Evolutionary conservation across 2,329 filamentous ascomycete genomes (phyloP), one percentile per base, ranked within the genome.

Genomic region (Arthrobotrys iridis): DNA sequence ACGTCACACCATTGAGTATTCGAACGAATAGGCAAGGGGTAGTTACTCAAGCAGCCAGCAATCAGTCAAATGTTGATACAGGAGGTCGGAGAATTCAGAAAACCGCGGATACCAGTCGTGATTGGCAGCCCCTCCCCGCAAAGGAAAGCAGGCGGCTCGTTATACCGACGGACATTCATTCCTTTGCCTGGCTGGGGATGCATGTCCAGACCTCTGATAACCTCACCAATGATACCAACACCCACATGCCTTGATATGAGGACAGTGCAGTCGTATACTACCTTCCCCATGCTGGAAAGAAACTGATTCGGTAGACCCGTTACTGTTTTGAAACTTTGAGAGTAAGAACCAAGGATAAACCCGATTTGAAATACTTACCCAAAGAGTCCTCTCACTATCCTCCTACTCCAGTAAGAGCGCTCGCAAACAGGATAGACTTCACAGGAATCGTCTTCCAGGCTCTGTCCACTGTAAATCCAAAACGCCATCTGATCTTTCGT

Each of bases 341-440:
- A 59, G 71, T 75, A 63, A 58, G 71, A 75, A 64, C 37, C 40
- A 64, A 58, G 71, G 71, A 68, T 63, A 46, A 52, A 22, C 45
- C 57, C 50, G 50, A 65, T 43, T n/a, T 52, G 15, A 18, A 52
- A 13, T 18, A 55, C 41, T 26, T 52, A 52, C 33, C 64, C 40
- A 35, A 43, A 28, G 40, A 50, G 26, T 13, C 40, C 40, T 43
- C 37, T 28, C 20, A 33, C 30, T 40, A 22, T 37, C 30, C 48
- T 55, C 58, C 58, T 64, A 18, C 40, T 57, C 22, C 48, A 55
- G 62, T 62, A 58, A 35, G 60, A 65, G 37, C 35, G 45, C 62
- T 57, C 59, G 52, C 45, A 67, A 62, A 62, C 37, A 48, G 37
- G 18, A 62, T 15, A 10, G 15, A 58, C 26, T 28, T 41, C 43